Conservation (phyloP, 352 stramenopile genomes). For the Pythium vanterpoolii region DNA sequence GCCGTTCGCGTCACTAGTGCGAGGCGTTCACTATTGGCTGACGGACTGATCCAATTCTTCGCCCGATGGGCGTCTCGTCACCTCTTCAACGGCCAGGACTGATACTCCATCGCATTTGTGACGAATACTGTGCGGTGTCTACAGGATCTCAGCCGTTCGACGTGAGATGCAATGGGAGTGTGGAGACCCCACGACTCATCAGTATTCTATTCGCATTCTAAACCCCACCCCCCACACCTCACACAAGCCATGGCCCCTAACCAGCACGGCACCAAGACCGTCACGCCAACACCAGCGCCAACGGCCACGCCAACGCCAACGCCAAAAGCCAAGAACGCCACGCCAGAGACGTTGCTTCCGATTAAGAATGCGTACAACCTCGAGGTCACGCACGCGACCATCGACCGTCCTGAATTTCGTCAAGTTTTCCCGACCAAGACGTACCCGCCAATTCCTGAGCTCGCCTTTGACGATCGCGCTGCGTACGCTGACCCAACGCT, state of each 20-base stretch:
- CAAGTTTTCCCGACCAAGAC: conserved; percentile 26
- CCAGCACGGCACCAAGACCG: neutral
- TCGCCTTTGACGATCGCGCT: conserved; percentile 28
- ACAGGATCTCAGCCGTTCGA: neutral
- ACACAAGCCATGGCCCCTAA: neutral
- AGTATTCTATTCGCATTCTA: neutral
- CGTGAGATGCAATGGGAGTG: neutral
- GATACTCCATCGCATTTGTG: neutral
- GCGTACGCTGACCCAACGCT: conserved; percentile 32
- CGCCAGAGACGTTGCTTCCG: conserved; percentile 3
- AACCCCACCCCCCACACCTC: too few species aligned
- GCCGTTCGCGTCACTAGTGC: neutral
- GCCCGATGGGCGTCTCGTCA: neutral
- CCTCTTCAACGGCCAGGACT: neutral
- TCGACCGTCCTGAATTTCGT: conserved; percentile 21
- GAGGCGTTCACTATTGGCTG: neutral
- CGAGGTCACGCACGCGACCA: conserved; percentile 4
- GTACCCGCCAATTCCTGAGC: conserved; percentile 28
- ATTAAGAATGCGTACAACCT: conserved; percentile 27
- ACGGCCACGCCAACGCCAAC: neutral
- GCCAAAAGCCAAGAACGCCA: neutral
- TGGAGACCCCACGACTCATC: neutral
- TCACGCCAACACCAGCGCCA: neutral
- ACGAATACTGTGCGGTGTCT: neutral
- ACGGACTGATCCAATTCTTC: neutral